These are phyloP conservation scores for Pluteus cervinus DNA, from an alignment of 768 basidiomycete genomes.

Conservation along the genomic window DNA sequence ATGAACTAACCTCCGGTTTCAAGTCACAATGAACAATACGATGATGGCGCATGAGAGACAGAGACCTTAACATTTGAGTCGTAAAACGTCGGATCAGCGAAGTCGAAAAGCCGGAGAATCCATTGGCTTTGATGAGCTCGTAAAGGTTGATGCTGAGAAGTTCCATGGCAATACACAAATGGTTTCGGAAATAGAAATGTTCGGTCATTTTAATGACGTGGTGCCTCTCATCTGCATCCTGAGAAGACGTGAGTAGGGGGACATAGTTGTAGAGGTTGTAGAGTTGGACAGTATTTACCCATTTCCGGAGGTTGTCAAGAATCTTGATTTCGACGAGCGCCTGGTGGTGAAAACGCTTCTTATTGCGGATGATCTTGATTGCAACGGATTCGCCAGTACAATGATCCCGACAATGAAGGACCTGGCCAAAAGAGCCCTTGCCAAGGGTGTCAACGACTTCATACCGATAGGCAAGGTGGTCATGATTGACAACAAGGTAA, in stretches of 20 bases:
- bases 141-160: slow-evolving; percentile 97
- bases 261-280: neutral
- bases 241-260: slow-evolving; percentile 7
- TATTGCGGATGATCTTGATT: slow-evolving; percentile 98
- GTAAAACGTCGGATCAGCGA: slow-evolving; percentile 93
- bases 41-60: slow-evolving; percentile 93
- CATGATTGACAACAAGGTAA: slow-evolving; percentile 83
- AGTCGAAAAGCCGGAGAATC: slow-evolving; percentile 97
- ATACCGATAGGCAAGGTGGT: slow-evolving; percentile 97
- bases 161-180: slow-evolving; percentile 98
- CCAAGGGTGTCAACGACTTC: slow-evolving; percentile 90
- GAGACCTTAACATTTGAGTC: slow-evolving; percentile 87
- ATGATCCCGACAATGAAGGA: slow-evolving; percentile 92
- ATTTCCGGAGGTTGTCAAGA: slow-evolving; percentile 91
- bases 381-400: slow-evolving; percentile 94
- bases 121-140: slow-evolving; percentile 98
- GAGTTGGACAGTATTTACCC: slow-evolving; percentile 73
- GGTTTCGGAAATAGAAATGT: slow-evolving; percentile 95
- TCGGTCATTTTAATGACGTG: slow-evolving; percentile 98
- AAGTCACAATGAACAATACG: slow-evolving; percentile 98
- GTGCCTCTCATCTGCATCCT: slow-evolving; percentile 97
- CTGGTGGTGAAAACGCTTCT: slow-evolving; percentile 98
- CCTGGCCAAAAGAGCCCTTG: slow-evolving; percentile 98
- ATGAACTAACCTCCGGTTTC: slow-evolving; percentile 81
- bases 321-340: slow-evolving; percentile 99